These are phyloP conservation scores for Cladosporium phlei DNA, from an alignment of 2,329 filamentous ascomycete species.

Conservation along the genomic window DNA sequence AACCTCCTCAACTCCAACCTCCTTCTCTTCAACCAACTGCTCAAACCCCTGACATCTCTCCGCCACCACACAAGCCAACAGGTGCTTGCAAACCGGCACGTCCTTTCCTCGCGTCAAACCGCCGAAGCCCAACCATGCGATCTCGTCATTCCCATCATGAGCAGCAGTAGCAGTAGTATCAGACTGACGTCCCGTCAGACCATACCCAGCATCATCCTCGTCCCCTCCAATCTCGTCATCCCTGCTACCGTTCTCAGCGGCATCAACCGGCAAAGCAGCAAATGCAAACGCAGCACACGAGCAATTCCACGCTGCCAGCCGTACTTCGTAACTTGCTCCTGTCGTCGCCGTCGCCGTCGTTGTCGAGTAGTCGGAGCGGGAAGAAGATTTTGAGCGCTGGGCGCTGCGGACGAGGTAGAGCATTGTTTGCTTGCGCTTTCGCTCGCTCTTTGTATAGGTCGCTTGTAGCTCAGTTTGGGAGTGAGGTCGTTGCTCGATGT, in stretches of 20 bases:
- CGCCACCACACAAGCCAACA: constrained; percentile 75
- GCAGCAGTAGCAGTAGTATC: too few relatives aligned
- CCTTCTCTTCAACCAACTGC: constrained; percentile 50
- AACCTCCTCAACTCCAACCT: constrained; percentile 60
- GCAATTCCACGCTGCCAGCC: constrained; percentile 76
- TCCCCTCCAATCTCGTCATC: too few relatives aligned
- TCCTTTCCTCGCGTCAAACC: constrained; percentile 41
- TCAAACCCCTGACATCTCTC: constrained; percentile 62
- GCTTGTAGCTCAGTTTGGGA: too few relatives aligned
- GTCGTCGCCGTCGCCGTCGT: neutral
- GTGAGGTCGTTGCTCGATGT: too few relatives aligned
- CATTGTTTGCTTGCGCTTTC: neutral
- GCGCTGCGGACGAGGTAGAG: constrained; percentile 62
- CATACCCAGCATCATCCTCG: too few relatives aligned
- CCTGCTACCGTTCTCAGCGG: neutral
- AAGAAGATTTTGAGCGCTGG: constrained; percentile 30
- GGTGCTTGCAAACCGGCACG: constrained; percentile 73
- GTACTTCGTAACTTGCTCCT: constrained; percentile 67
- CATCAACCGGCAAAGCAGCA: constrained; percentile 54
- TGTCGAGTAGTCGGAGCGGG: neutral
- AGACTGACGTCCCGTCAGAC: too few relatives aligned
- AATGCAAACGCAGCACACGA: constrained; percentile 81
- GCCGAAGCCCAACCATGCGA: constrained; percentile 40
- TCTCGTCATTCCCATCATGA: neutral
- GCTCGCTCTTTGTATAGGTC: too few relatives aligned